These are phyloP conservation scores for Papiliotrema fonsecae DNA, from an alignment of 1,284 basidiomycete species.

Conservation along the genomic window DNA sequence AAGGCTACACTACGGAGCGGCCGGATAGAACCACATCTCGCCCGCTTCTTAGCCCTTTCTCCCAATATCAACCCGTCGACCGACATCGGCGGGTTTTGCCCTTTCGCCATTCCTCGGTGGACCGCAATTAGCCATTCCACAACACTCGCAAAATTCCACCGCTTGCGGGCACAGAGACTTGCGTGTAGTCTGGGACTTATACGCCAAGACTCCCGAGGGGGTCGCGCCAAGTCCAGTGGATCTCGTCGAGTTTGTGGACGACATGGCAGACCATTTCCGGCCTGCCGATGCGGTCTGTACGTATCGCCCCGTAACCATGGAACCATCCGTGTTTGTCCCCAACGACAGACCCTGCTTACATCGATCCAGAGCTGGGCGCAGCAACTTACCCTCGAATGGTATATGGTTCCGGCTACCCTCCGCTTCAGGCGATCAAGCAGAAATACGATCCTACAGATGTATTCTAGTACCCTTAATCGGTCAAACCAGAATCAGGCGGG, in stretches of 20 bases:
- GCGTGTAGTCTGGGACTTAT: conserved; percentile 16
- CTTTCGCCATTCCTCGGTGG: conserved; percentile 18
- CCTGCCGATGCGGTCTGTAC: conserved; percentile 13
- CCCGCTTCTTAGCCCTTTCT: conserved; percentile 12
- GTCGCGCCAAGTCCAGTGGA: neutral
- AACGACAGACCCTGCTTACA: conserved; percentile 13
- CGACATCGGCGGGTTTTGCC: conserved; percentile 16
- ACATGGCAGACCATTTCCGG: conserved; percentile 9
- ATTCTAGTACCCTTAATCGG: conserved; percentile 12
- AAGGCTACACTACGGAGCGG: neutral
- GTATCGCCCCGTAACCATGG: neutral
- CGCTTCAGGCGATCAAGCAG: conserved; percentile 10
- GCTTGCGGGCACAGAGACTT: conserved; percentile 19
- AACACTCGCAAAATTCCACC: neutral
- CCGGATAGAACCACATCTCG: conserved; percentile 6
- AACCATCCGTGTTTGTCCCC: neutral
- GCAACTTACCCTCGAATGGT: conserved; percentile 9
- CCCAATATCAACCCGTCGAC: conserved; percentile 8
- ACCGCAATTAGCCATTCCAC: conserved; percentile 5
- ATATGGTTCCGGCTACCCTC: conserved; percentile 8
- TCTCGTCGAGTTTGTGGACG: conserved; percentile 10
- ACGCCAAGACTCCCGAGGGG: conserved; percentile 9
- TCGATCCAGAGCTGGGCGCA: conserved; percentile 12
- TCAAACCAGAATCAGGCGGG: neutral
- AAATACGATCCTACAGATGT: conserved; percentile 11